Conservation (phyloP, 805 yeast species). For the Trichomonascus vanleenenianus region DNA sequence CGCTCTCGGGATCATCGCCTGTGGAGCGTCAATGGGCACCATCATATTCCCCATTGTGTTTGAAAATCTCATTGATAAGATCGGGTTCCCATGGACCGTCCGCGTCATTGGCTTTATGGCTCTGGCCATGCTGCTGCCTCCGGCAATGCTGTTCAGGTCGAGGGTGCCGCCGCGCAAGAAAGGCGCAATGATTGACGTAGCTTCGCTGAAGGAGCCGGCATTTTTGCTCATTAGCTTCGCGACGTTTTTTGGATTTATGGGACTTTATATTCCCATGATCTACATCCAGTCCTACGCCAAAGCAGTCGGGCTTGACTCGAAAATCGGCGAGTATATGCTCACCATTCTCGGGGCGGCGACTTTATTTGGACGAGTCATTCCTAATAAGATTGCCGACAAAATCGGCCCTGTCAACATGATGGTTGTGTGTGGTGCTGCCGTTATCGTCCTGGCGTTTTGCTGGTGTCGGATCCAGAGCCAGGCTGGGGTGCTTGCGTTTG, state of each 20-base stretch:
- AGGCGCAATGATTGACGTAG: conserved; percentile 15
- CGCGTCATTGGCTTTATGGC: conserved; percentile 39
- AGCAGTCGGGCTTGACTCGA: conserved; percentile 15
- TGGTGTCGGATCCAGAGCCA: conserved; percentile 30
- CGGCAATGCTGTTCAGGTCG: conserved; percentile 21
- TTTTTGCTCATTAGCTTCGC: conserved; percentile 21
- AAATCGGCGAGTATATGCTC: conserved; percentile 22
- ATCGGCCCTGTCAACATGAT: conserved; percentile 40
- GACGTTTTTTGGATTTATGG: conserved; percentile 24
- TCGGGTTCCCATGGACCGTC: conserved; percentile 48
- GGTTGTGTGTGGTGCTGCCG: conserved; percentile 24
- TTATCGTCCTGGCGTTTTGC: conserved; percentile 28
- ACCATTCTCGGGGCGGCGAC: conserved; percentile 33
- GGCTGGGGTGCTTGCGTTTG: conserved; percentile 27
- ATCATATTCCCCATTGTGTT: conserved; percentile 41
- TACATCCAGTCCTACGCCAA: conserved; percentile 28
- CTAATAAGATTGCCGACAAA: conserved; percentile 40
- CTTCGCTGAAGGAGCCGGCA: conserved; percentile 22
- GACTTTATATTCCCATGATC: conserved; percentile 28
- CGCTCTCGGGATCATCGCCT: conserved; percentile 40
- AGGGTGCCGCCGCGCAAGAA: conserved; percentile 26
- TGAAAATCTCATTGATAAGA: conserved; percentile 31
- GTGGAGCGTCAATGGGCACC: conserved; percentile 49
- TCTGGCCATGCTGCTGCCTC: conserved; percentile 21
- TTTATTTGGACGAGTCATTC: conserved; percentile 41